Evolutionary conservation across 2,329 filamentous ascomycete genomes (phyloP).

Genomic region (Paecilomyces formosus): DNA sequence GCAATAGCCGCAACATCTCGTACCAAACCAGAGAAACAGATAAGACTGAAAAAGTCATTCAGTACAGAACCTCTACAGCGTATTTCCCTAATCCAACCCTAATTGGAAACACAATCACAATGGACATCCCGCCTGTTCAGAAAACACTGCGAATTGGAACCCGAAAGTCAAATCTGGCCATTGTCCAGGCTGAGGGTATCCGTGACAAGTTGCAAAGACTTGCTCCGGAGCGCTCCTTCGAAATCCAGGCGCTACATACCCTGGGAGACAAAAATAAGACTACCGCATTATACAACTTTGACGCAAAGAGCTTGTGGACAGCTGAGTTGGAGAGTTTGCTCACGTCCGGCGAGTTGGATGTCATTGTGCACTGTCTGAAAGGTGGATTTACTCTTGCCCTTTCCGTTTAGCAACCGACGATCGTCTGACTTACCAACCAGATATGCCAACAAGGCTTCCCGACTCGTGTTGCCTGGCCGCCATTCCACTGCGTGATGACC

Average conservation of each 20-base stretch:
- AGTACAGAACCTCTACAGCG: too few relatives aligned
- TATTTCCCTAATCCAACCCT: too few relatives aligned
- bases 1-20: too few relatives aligned
- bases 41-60: too few relatives aligned
- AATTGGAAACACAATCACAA: neutral
- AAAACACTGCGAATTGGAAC: conserved; percentile 55
- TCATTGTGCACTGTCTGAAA: conserved; percentile 46
- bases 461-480: conserved; percentile 62
- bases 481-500: conserved; percentile 67
- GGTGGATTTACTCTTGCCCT: neutral
- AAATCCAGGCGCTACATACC: conserved; percentile 34
- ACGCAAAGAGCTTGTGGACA: conserved; percentile 84
- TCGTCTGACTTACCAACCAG: neutral
- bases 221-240: neutral
- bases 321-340: conserved; percentile 75
- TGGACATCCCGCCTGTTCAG: neutral
- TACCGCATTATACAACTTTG: conserved; percentile 75
- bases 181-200: conserved; percentile 69
- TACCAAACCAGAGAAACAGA: too few relatives aligned
- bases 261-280: conserved; percentile 79
- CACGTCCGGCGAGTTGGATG: conserved; percentile 58
- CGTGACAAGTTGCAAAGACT: conserved; percentile 54
- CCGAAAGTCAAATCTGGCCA: conserved; percentile 68
- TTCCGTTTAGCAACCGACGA: neutral
- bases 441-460: conserved; percentile 68